Evolutionary conservation across 202 grass and related monocot species (phyloP).

Genomic region (Schoenoplectus tabernaemontani): DNA sequence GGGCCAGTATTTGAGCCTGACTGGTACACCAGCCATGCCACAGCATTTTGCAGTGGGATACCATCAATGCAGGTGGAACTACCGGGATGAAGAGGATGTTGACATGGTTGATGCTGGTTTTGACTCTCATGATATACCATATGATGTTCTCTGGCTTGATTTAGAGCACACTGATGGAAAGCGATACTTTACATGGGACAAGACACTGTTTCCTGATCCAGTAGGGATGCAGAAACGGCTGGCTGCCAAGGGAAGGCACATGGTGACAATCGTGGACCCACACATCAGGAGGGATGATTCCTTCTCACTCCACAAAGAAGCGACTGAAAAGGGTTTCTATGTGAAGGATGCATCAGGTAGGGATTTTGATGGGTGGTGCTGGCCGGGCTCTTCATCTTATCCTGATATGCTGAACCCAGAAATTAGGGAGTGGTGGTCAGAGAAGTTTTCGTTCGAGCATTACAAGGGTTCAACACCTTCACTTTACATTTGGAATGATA

Average conservation of each 20-base stretch:
- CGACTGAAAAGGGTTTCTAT: slow-evolving; percentile 84
- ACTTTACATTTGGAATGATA: slow-evolving; percentile 92
- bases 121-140: slow-evolving; percentile 90
- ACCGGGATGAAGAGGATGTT: slow-evolving; percentile 89
- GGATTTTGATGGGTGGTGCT: slow-evolving; percentile 94
- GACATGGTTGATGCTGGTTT: slow-evolving; percentile 66
- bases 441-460: slow-evolving; percentile 66
- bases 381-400: slow-evolving; percentile 91
- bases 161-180: slow-evolving; percentile 94
- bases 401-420: slow-evolving; percentile 84
- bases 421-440: slow-evolving; percentile 92
- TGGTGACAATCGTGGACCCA: slow-evolving; percentile 92
- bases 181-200: slow-evolving; percentile 90
- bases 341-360: slow-evolving; percentile 79
- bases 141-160: slow-evolving; percentile 94
- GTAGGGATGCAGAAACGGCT: slow-evolving; percentile 73
- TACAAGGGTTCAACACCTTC: slow-evolving; percentile 85
- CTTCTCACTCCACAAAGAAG: slow-evolving; percentile 66
- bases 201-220: slow-evolving; percentile 54
- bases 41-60: slow-evolving; percentile 76
- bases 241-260: slow-evolving; percentile 67
- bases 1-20: slow-evolving; percentile 66
- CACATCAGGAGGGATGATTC: slow-evolving; percentile 83
- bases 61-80: slow-evolving; percentile 98
- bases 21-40: slow-evolving; percentile 64